Conservation (phyloP, 805 yeast species). For the Lachancea lanzarotensis region DNA sequence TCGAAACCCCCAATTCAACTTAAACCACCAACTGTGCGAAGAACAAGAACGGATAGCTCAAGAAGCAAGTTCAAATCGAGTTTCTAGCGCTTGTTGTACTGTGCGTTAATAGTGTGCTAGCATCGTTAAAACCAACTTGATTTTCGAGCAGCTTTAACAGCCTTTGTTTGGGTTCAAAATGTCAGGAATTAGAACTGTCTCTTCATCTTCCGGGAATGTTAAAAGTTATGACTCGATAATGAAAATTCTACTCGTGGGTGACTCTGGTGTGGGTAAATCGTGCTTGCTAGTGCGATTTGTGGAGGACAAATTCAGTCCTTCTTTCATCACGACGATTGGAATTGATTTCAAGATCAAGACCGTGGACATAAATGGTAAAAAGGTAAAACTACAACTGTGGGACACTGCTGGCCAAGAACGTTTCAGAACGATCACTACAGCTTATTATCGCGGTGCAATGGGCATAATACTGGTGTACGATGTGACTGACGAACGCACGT, state of each 20-base stretch:
- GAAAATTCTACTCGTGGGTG: conserved; percentile 90
- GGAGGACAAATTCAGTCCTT: conserved; percentile 93
- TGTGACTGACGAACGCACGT: conserved; percentile 84
- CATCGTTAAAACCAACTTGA: too few relatives aligned
- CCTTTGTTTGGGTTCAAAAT: conserved; percentile 9
- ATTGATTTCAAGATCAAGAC: conserved; percentile 97
- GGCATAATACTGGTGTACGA: conserved; percentile 81
- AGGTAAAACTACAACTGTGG: conserved; percentile 92
- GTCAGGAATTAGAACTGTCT: conserved; percentile 29
- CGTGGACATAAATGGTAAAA: conserved; percentile 86
- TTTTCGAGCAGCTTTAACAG: too few relatives aligned
- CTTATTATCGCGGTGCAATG: conserved; percentile 85
- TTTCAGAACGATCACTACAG: conserved; percentile 90
- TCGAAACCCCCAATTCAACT: background rate
- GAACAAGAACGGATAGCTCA: background rate
- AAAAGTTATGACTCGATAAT: conserved; percentile 72
- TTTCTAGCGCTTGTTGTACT: too few relatives aligned
- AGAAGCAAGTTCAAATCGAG: too few relatives aligned
- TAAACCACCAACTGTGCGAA: background rate
- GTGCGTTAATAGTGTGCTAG: too few relatives aligned
- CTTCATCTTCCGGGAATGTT: conserved; percentile 23
- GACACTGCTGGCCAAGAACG: conserved; percentile 98
- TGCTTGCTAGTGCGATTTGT: conserved; percentile 88
- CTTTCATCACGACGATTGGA: conserved; percentile 95
- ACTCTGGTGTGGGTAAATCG: conserved; percentile 85